Evolutionary conservation across 2,329 filamentous ascomycete genomes (phyloP).

Genomic region (Colletotrichum eremochloae): DNA sequence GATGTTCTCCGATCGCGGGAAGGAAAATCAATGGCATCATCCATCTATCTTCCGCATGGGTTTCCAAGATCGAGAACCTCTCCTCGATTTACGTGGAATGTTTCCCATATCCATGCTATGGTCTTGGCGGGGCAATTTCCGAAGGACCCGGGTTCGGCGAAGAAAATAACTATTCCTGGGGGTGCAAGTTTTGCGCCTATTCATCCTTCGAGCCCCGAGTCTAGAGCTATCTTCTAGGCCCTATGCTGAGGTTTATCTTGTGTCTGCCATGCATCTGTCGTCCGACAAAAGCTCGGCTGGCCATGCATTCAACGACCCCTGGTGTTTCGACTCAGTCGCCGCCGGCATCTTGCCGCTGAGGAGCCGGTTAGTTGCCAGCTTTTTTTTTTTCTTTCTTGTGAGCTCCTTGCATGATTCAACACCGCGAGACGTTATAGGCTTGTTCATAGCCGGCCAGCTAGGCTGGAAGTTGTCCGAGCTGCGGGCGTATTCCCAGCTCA

Average conservation of each 20-base stretch:
- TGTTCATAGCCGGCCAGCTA: not conserved
- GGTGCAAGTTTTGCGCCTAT: not conserved
- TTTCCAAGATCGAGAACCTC: not conserved
- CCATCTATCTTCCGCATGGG: not conserved
- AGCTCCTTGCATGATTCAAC: no score
- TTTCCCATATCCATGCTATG: not conserved
- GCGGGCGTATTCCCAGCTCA: slow-evolving; percentile 9
- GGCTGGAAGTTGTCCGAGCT: not conserved
- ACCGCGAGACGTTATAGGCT: no score
- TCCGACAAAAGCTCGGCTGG: slow-evolving; percentile 11
- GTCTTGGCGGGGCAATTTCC: no score
- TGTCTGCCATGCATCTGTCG: not conserved
- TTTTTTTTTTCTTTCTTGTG: no score
- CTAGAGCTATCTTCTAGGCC: not conserved
- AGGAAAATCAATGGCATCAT: not conserved
- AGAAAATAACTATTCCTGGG: not conserved
- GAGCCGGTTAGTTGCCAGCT: not conserved
- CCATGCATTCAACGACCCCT: slow-evolving; percentile 29
- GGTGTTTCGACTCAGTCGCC: not conserved
- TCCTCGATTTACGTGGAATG: not conserved
- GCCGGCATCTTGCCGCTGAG: not conserved
- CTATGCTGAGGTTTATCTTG: not conserved
- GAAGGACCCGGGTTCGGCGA: not conserved
- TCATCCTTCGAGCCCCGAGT: not conserved
- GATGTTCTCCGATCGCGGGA: not conserved